These are phyloP conservation scores for Pseudocercospora fuligena DNA, from an alignment of 2,329 filamentous ascomycete species.

Conservation along the genomic window DNA sequence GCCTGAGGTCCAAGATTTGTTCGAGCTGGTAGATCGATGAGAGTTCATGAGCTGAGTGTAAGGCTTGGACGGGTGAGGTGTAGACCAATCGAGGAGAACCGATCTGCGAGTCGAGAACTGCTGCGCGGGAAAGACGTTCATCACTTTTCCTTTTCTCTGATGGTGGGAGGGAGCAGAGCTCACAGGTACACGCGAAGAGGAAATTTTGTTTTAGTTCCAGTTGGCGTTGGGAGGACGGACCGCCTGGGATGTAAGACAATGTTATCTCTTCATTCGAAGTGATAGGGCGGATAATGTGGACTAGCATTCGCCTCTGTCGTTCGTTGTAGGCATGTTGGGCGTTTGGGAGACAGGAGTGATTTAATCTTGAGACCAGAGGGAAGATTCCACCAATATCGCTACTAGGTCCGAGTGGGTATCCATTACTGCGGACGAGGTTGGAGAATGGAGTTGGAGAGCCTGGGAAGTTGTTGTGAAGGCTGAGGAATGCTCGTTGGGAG, in stretches of 20 bases:
- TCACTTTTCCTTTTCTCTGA: slow-evolving; percentile 40
- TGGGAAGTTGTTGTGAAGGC: slow-evolving; percentile 39
- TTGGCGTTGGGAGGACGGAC: slow-evolving; percentile 26
- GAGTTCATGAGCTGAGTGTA: slow-evolving; percentile 28
- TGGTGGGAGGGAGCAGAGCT: slow-evolving; percentile 44
- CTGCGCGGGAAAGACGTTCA: slow-evolving; percentile 20
- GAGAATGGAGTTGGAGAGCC: slow-evolving; percentile 32
- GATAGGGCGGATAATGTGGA: slow-evolving; percentile 45
- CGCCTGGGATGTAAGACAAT: slow-evolving; percentile 41
- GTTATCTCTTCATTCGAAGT: slow-evolving; percentile 44
- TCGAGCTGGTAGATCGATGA: slow-evolving; percentile 26
- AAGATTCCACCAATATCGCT: slow-evolving; percentile 41
- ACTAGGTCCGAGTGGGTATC: slow-evolving; percentile 37
- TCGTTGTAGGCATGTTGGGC: slow-evolving; percentile 44
- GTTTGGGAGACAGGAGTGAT: slow-evolving; percentile 47
- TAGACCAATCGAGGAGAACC: slow-evolving; percentile 31
- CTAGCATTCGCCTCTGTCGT: slow-evolving; percentile 26
- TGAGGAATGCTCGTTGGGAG: slow-evolving; percentile 38
- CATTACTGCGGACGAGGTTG: slow-evolving; percentile 43
- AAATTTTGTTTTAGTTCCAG: slow-evolving; percentile 35
- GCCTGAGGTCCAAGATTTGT: slow-evolving; percentile 26
- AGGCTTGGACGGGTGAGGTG: slow-evolving; percentile 24
- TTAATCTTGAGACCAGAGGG: slow-evolving; percentile 43
- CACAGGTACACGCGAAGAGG: slow-evolving; percentile 43
- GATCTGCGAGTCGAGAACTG: slow-evolving; percentile 33